These are phyloP conservation scores for Neonectria magnoliae DNA, from an alignment of 2,329 filamentous ascomycete genomes.

Conservation along the genomic window DNA sequence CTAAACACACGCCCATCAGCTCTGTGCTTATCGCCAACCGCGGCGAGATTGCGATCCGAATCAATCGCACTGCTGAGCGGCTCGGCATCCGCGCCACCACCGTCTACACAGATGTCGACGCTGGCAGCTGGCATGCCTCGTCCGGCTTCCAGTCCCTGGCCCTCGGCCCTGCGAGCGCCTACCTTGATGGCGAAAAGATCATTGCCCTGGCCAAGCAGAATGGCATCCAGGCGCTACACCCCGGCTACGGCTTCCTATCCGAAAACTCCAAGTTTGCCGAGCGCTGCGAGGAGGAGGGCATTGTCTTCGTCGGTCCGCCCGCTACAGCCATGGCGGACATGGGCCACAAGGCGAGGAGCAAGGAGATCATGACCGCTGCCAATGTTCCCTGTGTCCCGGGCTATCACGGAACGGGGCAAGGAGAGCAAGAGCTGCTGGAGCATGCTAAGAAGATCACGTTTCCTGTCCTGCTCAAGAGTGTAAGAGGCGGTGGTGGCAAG, in stretches of 20 bases:
- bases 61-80: constrained; percentile 85
- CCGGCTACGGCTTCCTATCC: constrained; percentile 94
- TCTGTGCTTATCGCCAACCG: constrained; percentile 96
- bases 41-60: constrained; percentile 94
- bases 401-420: constrained; percentile 90
- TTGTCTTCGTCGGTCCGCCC: constrained; percentile 94
- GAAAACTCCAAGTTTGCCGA: constrained; percentile 93
- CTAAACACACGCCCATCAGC: constrained; percentile 63
- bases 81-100: constrained; percentile 95
- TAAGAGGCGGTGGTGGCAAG: constrained; percentile 84
- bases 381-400: constrained; percentile 96
- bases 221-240: constrained; percentile 91
- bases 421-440: constrained; percentile 65
- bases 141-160: constrained; percentile 86
- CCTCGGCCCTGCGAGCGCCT: constrained; percentile 83
- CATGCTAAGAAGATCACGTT: constrained; percentile 78
- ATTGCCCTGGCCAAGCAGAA: constrained; percentile 87
- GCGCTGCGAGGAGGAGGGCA: constrained; percentile 86
- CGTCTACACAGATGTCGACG: constrained; percentile 93
- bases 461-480: constrained; percentile 82
- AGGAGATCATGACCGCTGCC: constrained; percentile 96
- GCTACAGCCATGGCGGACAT: constrained; percentile 84
- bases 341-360: constrained; percentile 92
- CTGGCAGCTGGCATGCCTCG: constrained; percentile 85
- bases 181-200: constrained; percentile 93